phyloP scores from a whole-genome alignment of 805 yeast genomes.

The Teunomyces atbi region DNA sequence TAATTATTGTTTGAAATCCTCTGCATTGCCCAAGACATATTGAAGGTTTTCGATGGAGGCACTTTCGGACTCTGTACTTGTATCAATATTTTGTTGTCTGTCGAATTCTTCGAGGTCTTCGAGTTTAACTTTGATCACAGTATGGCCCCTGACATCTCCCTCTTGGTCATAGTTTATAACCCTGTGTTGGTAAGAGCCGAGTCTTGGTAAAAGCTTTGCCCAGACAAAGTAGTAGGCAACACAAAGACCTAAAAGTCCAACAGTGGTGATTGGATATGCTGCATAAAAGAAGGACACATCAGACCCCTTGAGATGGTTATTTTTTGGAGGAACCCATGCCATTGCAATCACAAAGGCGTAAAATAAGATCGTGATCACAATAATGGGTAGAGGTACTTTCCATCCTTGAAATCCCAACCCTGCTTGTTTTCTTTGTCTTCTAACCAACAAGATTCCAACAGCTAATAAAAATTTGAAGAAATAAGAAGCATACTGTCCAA shows the following conservation, averaged over 20 bases:
- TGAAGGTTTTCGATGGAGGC: background rate
- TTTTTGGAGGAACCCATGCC: constrained; percentile 43
- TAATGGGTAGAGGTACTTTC: constrained; percentile 32
- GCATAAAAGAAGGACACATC: constrained; percentile 45
- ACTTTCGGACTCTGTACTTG: constrained; percentile 2
- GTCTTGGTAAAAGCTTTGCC: constrained; percentile 33
- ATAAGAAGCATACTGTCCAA: constrained; percentile 29
- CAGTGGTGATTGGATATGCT: constrained; percentile 38
- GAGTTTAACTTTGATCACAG: constrained; percentile 33
- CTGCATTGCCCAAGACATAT: background rate
- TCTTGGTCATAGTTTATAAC: constrained; percentile 25
- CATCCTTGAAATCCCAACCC: constrained; percentile 33
- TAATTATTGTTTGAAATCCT: background rate
- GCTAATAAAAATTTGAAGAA: constrained; percentile 26
- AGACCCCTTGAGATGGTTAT: constrained; percentile 36
- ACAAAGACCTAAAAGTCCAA: constrained; percentile 34
- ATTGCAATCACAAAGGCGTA: constrained; percentile 38
- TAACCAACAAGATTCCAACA: constrained; percentile 25
- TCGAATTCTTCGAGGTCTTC: constrained; percentile 34
- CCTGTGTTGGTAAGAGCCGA: constrained; percentile 33
- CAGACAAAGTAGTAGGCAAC: constrained; percentile 34
- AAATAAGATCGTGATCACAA: constrained; percentile 31
- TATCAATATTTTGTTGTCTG: constrained; percentile 18
- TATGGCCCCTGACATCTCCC: constrained; percentile 41
- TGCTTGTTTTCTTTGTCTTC: constrained; percentile 27